Conservation (phyloP, 1,284 basidiomycete species). For the Heterobasidion occidentale region DNA sequence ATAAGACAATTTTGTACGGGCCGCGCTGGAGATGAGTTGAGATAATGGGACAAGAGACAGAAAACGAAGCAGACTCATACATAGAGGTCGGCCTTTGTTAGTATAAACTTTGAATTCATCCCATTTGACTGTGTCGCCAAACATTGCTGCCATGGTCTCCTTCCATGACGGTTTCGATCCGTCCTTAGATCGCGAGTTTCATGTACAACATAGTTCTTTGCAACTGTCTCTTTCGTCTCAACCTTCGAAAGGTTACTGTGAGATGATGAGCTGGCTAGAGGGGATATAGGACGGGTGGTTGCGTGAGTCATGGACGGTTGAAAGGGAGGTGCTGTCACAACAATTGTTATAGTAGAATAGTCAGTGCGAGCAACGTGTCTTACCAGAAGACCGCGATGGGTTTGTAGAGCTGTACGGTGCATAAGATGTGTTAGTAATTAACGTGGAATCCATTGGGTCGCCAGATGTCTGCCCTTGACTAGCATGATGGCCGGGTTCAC, state of each 20-base stretch:
- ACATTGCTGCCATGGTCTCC: slow-evolving; percentile 69
- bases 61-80: slow-evolving; percentile 29
- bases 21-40: slow-evolving; percentile 36
- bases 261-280: slow-evolving; percentile 1
- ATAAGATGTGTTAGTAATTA: background rate
- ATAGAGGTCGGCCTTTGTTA: slow-evolving; percentile 50
- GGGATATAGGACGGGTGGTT: slow-evolving; percentile 4
- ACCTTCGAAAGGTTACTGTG: slow-evolving; percentile 8
- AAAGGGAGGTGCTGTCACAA: background rate
- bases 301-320: background rate
- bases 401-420: background rate
- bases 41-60: slow-evolving; percentile 5
- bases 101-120: slow-evolving; percentile 55
- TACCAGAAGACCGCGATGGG: background rate
- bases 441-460: background rate
- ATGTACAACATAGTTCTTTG: slow-evolving; percentile 60
- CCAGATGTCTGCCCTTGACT: background rate
- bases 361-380: background rate
- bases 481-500: background rate
- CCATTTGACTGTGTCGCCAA: slow-evolving; percentile 70
- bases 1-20: slow-evolving; percentile 55
- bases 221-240: slow-evolving; percentile 34
- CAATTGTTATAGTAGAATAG: background rate
- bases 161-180: slow-evolving; percentile 50
- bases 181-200: slow-evolving; percentile 43